Evolutionary conservation across 768 basidiomycete genomes (phyloP).

Genomic region (Pleurotus sapidus): DNA sequence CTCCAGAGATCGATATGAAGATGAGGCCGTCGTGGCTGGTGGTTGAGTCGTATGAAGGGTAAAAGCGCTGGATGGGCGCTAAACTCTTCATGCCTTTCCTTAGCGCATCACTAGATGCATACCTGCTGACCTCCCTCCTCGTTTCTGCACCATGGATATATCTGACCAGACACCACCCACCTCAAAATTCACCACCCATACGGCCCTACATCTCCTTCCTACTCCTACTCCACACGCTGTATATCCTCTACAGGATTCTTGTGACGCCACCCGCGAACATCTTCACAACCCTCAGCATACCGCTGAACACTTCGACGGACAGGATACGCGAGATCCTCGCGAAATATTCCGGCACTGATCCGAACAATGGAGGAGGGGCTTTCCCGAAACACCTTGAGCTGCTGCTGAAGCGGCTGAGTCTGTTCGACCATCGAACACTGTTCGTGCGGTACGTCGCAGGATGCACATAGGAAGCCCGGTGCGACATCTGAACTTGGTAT

Average conservation of each 20-base stretch:
- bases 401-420: slow-evolving; percentile 52
- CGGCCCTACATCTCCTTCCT: slow-evolving; percentile 31
- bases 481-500: too few relatives aligned
- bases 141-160: slow-evolving; percentile 13
- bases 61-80: too few relatives aligned
- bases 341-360: slow-evolving; percentile 33
- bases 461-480: too few relatives aligned
- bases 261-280: slow-evolving; percentile 57
- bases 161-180: slow-evolving; percentile 11
- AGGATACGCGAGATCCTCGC: slow-evolving; percentile 44
- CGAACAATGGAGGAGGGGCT: slow-evolving; percentile 14
- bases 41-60: too few relatives aligned
- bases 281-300: slow-evolving; percentile 52
- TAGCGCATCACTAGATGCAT: slow-evolving; percentile 7
- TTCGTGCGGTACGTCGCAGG: slow-evolving; percentile 52
- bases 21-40: too few relatives aligned
- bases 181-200: slow-evolving; percentile 12
- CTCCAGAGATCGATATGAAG: too few relatives aligned
- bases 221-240: slow-evolving; percentile 50
- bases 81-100: not conserved
- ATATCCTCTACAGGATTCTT: slow-evolving; percentile 41
- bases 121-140: slow-evolving; percentile 4
- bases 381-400: slow-evolving; percentile 48
- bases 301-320: slow-evolving; percentile 53
- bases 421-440: slow-evolving; percentile 52